Conservation (phyloP, 73 alveolate species). For the Durusdinium trenchii region DNA sequence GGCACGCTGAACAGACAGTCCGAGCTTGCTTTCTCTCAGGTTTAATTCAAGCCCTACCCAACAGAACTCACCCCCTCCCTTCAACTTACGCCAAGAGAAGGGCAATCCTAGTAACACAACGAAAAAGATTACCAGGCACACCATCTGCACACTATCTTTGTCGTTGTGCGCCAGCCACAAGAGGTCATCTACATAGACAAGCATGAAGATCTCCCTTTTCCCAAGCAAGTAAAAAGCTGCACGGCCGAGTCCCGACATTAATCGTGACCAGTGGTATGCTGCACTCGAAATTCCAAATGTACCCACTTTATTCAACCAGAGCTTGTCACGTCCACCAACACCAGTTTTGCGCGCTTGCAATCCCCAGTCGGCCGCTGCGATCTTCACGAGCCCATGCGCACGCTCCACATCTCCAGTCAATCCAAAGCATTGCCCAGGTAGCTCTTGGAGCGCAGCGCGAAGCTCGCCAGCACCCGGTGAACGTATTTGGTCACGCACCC, state of each 20-base stretch:
- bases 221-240: not conserved
- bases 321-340: not conserved
- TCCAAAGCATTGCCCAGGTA: not conserved
- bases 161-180: not conserved
- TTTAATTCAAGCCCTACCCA: not conserved
- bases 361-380: constrained; percentile 23
- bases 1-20: not conserved
- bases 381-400: constrained; percentile 3
- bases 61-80: not conserved
- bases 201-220: not conserved
- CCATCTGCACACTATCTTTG: not conserved
- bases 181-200: constrained; percentile 43
- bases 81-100: not conserved
- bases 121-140: not conserved
- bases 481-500: not conserved
- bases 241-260: constrained; percentile 16
- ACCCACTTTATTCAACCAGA: constrained; percentile 59
- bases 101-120: not conserved
- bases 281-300: constrained; percentile 23
- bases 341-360: not conserved
- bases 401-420: constrained; percentile 24
- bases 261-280: constrained; percentile 37
- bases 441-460: not conserved
- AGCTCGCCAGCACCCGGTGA: constrained; percentile 15
- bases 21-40: not conserved